phyloP scores from a whole-genome alignment of 257 asterid species.

The Ophiorrhiza pumila region DNA sequence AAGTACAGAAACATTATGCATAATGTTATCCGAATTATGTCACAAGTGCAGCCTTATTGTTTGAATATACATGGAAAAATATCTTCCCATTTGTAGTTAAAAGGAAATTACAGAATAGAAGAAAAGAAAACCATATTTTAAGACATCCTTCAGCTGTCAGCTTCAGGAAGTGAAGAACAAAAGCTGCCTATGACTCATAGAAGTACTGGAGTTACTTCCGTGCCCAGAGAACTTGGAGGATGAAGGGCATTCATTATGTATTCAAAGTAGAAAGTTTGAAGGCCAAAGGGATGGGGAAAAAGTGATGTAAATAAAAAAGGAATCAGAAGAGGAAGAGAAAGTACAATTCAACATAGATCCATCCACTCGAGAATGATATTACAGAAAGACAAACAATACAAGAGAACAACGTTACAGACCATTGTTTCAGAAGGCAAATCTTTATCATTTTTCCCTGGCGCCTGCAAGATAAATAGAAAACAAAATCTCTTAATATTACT shows the following conservation, averaged over 20 bases:
- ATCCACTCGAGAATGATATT: not conserved
- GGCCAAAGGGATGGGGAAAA: not conserved
- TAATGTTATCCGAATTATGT: not conserved
- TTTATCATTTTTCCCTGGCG: conserved; percentile 94
- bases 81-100: too few species aligned
- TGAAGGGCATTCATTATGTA: not conserved
- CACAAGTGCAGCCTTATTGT: not conserved
- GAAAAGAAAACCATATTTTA: too few species aligned
- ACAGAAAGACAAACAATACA: not conserved
- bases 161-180: not conserved
- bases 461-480: conserved; percentile 41
- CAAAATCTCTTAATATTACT: not conserved
- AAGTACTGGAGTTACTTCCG: not conserved
- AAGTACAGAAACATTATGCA: not conserved
- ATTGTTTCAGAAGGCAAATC: conserved; percentile 80
- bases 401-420: conserved; percentile 45
- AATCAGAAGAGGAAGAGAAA: not conserved
- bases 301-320: not conserved
- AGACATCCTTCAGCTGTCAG: not conserved
- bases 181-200: not conserved
- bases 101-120: not conserved
- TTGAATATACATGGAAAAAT: too few species aligned
- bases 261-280: not conserved
- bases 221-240: not conserved
- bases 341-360: not conserved